Evolutionary conservation across 768 basidiomycete species (phyloP).

Genomic region (Candolleomyces eurysporus): DNA sequence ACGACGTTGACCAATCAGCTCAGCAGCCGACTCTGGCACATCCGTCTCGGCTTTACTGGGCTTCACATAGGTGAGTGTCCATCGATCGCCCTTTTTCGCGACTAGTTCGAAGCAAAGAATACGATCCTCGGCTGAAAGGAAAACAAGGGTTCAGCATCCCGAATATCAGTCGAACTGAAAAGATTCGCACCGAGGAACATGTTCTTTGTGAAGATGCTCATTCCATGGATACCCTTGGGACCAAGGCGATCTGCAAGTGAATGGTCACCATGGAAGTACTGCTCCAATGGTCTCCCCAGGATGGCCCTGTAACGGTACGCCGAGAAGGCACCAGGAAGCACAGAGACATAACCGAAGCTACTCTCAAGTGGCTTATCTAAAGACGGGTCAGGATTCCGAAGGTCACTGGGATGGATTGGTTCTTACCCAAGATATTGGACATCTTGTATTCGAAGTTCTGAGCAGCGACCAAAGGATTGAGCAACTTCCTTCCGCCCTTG

Average conservation of each 20-base stretch:
- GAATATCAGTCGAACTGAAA: too few relatives aligned
- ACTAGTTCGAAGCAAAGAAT: conserved; percentile 97
- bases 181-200: conserved; percentile 37
- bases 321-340: conserved; percentile 94
- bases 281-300: conserved; percentile 80
- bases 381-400: too few relatives aligned
- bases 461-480: conserved; percentile 91
- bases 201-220: conserved; percentile 97
- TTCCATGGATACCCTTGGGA: conserved; percentile 90
- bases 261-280: conserved; percentile 87
- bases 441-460: conserved; percentile 99
- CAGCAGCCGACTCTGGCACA: conserved; percentile 85
- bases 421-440: conserved; percentile 69
- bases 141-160: too few relatives aligned
- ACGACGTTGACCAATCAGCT: conserved; percentile 92
- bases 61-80: conserved; percentile 90
- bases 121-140: conserved; percentile 75
- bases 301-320: conserved; percentile 93
- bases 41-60: conserved; percentile 95
- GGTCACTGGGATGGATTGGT: too few relatives aligned
- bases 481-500: conserved; percentile 75
- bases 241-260: conserved; percentile 90
- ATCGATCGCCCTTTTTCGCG: conserved; percentile 81
- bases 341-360: conserved; percentile 93
- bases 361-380: conserved; percentile 95